Evolutionary conservation across 345 rosid species (phyloP).

Genomic region (Salix viminalis): DNA sequence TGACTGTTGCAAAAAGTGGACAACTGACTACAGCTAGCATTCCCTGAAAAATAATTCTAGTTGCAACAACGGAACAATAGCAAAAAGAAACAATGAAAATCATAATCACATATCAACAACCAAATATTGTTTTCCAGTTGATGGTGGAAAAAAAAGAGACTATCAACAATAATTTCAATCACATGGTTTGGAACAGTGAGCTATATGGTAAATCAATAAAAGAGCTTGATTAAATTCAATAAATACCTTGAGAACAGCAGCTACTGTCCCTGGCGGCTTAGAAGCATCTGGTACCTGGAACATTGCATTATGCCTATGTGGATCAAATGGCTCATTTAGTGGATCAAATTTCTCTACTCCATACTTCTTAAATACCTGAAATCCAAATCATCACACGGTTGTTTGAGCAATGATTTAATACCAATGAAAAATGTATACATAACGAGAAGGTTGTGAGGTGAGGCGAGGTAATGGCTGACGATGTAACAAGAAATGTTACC

Average conservation of each 20-base stretch:
- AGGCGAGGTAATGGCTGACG: neutral
- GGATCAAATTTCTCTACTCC: constrained; percentile 79
- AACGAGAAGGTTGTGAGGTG: neutral
- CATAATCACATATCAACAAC: neutral
- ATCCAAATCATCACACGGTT: constrained; percentile 3
- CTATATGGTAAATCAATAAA: neutral
- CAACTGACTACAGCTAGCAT: neutral
- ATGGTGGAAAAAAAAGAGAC: neutral
- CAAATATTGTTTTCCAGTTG: neutral
- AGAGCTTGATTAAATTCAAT: neutral
- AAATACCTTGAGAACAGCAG: constrained; percentile 76
- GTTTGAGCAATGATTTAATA: constrained; percentile 8
- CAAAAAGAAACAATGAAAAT: neutral
- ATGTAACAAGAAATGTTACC: constrained; percentile 33
- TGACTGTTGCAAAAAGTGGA: neutral
- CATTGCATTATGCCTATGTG: constrained; percentile 77
- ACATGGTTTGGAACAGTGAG: neutral
- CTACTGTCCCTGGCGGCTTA: constrained; percentile 79
- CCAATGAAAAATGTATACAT: neutral
- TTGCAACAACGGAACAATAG: neutral
- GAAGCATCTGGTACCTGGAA: constrained; percentile 77
- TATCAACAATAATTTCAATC: neutral
- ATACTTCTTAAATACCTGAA: constrained; percentile 66
- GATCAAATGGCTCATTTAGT: constrained; percentile 78
- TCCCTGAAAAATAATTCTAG: neutral